Evolutionary conservation across 2,329 filamentous ascomycete species (phyloP).

Genomic region (Fusarium verticillioides): DNA sequence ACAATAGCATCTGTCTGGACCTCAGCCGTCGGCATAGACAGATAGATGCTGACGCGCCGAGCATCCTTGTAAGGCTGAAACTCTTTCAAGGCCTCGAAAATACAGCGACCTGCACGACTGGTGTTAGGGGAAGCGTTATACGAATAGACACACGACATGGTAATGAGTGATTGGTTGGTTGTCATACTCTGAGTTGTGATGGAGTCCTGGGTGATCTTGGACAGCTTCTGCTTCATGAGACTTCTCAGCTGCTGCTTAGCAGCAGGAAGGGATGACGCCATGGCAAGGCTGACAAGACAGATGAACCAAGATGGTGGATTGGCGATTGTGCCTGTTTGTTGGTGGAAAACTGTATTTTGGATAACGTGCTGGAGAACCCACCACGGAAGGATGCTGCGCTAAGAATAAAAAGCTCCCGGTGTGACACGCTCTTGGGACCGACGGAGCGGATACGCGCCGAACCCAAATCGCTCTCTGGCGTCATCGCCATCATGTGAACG

Average conservation of each 20-base stretch:
- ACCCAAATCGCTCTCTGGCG: conserved; percentile 23
- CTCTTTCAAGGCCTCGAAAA: conserved; percentile 72
- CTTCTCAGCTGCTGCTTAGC: conserved; percentile 82
- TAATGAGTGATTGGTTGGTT: conserved; percentile 5
- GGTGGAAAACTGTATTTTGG: conserved; percentile 16
- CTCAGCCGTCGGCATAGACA: conserved; percentile 92
- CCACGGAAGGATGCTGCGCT: conserved; percentile 21
- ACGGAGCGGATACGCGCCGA: conserved; percentile 30
- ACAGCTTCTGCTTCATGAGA: conserved; percentile 74
- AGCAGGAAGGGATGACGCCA: conserved; percentile 66
- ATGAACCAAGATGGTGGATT: conserved; percentile 10
- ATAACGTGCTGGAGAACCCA: conserved; percentile 11
- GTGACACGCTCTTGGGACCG: conserved; percentile 24
- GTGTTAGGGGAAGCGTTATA: conserved; percentile 33
- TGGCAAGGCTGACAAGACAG: conserved; percentile 46
- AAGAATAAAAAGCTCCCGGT: conserved; percentile 15
- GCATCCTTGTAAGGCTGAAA: conserved; percentile 82
- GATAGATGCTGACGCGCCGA: conserved; percentile 81
- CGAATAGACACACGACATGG: conserved; percentile 6
- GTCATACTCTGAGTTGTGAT: conserved; percentile 76
- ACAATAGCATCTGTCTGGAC: conserved; percentile 87
- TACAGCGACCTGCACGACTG: conserved; percentile 65
- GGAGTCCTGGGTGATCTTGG: conserved; percentile 68
- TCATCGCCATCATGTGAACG: conserved; percentile 31
- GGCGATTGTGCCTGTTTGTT: conserved; percentile 18